phyloP scores from a whole-genome alignment of 164 flowering plant species.

The Dillenia turbinata region DNA sequence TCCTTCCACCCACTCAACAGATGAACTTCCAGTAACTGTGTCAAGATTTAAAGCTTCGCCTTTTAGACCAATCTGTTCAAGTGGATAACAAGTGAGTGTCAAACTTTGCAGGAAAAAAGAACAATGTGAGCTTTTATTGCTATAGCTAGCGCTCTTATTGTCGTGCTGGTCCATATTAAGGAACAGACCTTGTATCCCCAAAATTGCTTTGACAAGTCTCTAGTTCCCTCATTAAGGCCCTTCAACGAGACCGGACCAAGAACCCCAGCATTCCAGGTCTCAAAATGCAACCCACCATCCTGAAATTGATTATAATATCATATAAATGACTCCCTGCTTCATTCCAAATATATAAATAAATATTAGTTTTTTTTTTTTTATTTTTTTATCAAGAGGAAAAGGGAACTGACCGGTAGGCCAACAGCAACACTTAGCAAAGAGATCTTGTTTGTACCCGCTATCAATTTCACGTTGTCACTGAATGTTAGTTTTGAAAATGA shows the following conservation, averaged over 20 bases:
- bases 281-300: constrained; percentile 86
- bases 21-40: constrained; percentile 60
- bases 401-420: constrained; percentile 80
- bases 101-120: no score
- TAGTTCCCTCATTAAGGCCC: constrained; percentile 74
- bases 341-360: no score
- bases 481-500: constrained; percentile 61
- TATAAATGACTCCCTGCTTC: neutral
- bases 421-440: constrained; percentile 74
- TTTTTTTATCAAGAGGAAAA: neutral
- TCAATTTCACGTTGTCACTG: constrained; percentile 44
- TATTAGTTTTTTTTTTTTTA: no score
- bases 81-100: no score
- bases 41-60: constrained; percentile 75
- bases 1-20: constrained; percentile 78
- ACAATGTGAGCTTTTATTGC: constrained; percentile 4
- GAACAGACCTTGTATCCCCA: constrained; percentile 88
- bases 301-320: constrained; percentile 19
- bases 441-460: constrained; percentile 70
- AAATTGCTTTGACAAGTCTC: constrained; percentile 67
- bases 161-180: neutral
- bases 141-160: neutral
- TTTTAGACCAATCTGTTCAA: constrained; percentile 67
- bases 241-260: constrained; percentile 85
- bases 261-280: constrained; percentile 92